Percentiles rank a stretch among this genome's conserved stretches.
Conservation (phyloP, 2,329 filamentous ascomycete species). For the Didymella pomorum region DNA sequence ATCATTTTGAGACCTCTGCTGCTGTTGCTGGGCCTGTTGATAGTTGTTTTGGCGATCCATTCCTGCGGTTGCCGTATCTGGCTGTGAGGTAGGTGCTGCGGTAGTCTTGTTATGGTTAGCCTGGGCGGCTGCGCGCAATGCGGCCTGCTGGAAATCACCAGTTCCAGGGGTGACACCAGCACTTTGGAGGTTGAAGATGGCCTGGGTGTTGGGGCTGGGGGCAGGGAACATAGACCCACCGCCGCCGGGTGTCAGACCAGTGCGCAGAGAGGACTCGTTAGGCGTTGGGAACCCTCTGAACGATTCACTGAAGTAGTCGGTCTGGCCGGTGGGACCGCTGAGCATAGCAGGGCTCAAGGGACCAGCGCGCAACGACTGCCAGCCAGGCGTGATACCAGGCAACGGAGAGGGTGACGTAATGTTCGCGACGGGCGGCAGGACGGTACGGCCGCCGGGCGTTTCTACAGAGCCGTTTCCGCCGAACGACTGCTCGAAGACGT, state of each 20-base stretch:
- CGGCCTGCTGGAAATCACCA: slow-evolving; percentile 93
- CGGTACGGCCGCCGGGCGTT: slow-evolving; percentile 75
- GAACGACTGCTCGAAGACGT: slow-evolving; percentile 97
- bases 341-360: slow-evolving; percentile 98
- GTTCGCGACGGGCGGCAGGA: slow-evolving; percentile 87
- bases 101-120: slow-evolving; percentile 54
- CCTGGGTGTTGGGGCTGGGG: slow-evolving; percentile 85
- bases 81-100: slow-evolving; percentile 54
- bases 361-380: slow-evolving; percentile 89
- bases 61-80: slow-evolving; percentile 52
- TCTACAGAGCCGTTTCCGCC: slow-evolving; percentile 60
- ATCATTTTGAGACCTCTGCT: slow-evolving; percentile 59
- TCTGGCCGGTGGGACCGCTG: slow-evolving; percentile 73
- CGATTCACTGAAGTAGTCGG: slow-evolving; percentile 88
- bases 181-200: slow-evolving; percentile 79
- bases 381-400: slow-evolving; percentile 77
- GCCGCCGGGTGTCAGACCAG: slow-evolving; percentile 90
- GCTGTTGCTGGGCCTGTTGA: slow-evolving; percentile 52
- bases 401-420: slow-evolving; percentile 88
- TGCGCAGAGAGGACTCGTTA: slow-evolving; percentile 92
- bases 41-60: slow-evolving; percentile 66
- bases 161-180: slow-evolving; percentile 89
- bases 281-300: slow-evolving; percentile 90
- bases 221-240: slow-evolving; percentile 97
- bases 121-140: slow-evolving; percentile 75